Evolutionary conservation across 106 monocot species (phyloP).

Genomic region (Dendrobium catenatum): DNA sequence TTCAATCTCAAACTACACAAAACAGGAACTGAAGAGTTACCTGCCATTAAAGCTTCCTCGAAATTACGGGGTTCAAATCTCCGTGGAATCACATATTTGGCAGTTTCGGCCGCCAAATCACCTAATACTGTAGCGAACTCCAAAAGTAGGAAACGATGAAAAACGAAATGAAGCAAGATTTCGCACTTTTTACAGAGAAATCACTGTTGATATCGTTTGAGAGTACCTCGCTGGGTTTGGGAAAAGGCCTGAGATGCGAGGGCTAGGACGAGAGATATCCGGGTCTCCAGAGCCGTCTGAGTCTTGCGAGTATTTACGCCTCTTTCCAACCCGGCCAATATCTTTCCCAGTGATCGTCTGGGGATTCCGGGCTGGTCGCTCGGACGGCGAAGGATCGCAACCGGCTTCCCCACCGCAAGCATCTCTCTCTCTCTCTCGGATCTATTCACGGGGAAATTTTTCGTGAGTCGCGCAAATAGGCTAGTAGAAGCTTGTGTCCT

Average conservation of each 20-base stretch:
- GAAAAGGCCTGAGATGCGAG: slow-evolving; percentile 47
- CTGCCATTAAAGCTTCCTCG: slow-evolving; percentile 74
- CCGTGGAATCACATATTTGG: slow-evolving; percentile 51
- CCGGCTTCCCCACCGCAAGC: background rate
- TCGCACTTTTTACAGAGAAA: background rate
- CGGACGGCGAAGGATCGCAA: background rate
- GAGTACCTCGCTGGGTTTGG: slow-evolving; percentile 41
- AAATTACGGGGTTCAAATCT: slow-evolving; percentile 49
- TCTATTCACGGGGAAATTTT: background rate
- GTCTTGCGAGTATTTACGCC: slow-evolving; percentile 1
- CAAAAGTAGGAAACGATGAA: background rate
- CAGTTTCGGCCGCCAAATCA: slow-evolving; percentile 37
- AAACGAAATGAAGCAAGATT: background rate
- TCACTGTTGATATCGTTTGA: background rate
- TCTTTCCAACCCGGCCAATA: slow-evolving; percentile 9
- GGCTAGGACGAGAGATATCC: slow-evolving; percentile 62
- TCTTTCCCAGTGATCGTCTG: background rate
- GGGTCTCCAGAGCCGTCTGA: slow-evolving; percentile 39
- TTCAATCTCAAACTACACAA: background rate
- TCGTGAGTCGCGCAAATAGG: too few relatives aligned
- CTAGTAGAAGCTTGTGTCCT: too few relatives aligned
- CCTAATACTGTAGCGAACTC: slow-evolving; percentile 30
- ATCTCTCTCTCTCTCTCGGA: background rate
- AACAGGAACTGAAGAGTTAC: slow-evolving; percentile 12
- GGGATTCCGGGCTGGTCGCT: background rate